Evolutionary conservation across 2,329 filamentous ascomycete species (phyloP).

Genomic region (Apiospora koreana): DNA sequence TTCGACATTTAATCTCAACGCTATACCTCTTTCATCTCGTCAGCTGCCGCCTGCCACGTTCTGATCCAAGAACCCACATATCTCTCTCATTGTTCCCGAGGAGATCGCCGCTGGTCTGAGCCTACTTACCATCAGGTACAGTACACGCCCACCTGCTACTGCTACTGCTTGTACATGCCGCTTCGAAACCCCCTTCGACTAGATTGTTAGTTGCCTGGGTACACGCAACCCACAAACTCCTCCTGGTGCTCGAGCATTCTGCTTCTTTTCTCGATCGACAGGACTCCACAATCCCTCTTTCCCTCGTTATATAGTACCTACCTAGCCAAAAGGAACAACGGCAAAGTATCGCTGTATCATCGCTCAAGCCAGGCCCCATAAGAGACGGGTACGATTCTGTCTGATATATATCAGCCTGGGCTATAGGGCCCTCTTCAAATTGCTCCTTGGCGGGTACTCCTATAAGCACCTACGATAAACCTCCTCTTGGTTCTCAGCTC

Average conservation of each 20-base stretch:
- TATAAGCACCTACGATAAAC: conserved; percentile 16
- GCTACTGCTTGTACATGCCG: conserved; percentile 3
- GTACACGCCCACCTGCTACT: conserved; percentile 5
- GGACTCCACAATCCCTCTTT: conserved; percentile 16
- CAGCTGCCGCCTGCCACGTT: conserved; percentile 17
- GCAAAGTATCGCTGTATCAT: background rate
- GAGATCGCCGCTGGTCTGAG: conserved; percentile 16
- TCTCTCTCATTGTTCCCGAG: conserved; percentile 12
- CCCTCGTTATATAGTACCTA: background rate
- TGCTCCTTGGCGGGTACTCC: conserved; percentile 11
- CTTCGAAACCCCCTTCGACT: background rate
- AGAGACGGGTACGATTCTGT: background rate
- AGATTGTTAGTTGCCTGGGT: background rate
- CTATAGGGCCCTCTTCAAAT: conserved; percentile 14
- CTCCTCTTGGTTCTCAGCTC: background rate
- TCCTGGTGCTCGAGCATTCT: conserved; percentile 15
- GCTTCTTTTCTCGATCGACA: conserved; percentile 14
- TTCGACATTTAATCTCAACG: conserved; percentile 14
- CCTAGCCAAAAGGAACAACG: background rate
- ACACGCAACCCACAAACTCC: conserved; percentile 5
- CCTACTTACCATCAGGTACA: conserved; percentile 5
- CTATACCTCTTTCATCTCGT: conserved; percentile 14
- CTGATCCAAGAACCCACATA: conserved; percentile 15
- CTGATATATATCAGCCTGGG: conserved; percentile 13
- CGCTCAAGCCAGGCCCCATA: background rate